phyloP scores from a whole-genome alignment of 768 basidiomycete species.

The Ramaria sp. region DNA sequence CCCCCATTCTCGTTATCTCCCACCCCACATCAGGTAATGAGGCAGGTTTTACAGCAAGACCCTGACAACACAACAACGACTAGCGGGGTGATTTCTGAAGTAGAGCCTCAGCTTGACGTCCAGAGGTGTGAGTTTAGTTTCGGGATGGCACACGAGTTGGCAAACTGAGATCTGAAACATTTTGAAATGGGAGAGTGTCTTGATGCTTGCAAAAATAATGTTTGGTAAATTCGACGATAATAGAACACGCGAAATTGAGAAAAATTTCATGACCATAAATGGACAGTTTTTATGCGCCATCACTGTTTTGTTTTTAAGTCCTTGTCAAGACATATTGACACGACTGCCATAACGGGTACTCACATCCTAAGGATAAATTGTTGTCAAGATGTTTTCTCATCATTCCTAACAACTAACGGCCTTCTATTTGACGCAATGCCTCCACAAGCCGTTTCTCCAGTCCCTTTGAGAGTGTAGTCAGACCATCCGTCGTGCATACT shows the following conservation, averaged over 20 bases:
- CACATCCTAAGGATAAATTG: too few species aligned
- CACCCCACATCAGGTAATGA: neutral
- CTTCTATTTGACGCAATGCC: slow-evolving; percentile 18
- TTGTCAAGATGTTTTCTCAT: too few species aligned
- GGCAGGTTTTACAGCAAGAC: slow-evolving; percentile 5
- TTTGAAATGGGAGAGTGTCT: too few species aligned
- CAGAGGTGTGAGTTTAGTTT: slow-evolving; percentile 3
- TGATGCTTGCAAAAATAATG: too few species aligned
- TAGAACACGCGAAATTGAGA: too few species aligned
- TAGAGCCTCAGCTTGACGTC: neutral
- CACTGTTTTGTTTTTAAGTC: too few species aligned
- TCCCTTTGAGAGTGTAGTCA: slow-evolving; percentile 57
- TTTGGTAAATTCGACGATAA: too few species aligned
- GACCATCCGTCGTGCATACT: slow-evolving; percentile 64
- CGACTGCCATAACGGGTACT: too few species aligned
- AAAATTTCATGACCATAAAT: too few species aligned
- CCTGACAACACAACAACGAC: neutral
- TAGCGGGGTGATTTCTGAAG: slow-evolving; percentile 1
- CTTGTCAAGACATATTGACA: too few species aligned
- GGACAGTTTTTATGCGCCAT: too few species aligned
- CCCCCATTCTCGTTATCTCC: slow-evolving; percentile 9
- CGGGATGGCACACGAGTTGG: neutral
- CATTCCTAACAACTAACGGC: neutral
- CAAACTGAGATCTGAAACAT: neutral
- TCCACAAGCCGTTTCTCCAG: slow-evolving; percentile 38